Percentiles rank a stretch among this genome's conserved stretches.
phyloP scores from a whole-genome alignment of 2,329 filamentous ascomycete genomes.

The Rhinocladiella mackenziei region DNA sequence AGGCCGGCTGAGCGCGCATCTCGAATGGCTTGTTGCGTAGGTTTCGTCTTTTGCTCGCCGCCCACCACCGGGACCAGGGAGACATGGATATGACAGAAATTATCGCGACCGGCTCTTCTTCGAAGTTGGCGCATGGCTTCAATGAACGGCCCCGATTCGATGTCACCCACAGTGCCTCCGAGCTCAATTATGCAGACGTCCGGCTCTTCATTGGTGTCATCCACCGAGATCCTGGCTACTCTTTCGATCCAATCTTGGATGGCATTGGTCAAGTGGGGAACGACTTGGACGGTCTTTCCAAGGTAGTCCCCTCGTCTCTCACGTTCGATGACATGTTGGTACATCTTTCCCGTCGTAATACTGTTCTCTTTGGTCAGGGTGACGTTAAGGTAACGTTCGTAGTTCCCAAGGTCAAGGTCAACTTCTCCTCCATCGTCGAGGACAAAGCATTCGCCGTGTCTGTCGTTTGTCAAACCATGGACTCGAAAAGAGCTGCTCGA shows the following conservation, averaged over 20 bases:
- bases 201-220: conserved; percentile 74
- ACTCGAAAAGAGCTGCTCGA: conserved; percentile 7
- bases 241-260: conserved; percentile 91
- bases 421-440: conserved; percentile 76
- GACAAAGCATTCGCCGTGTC: conserved; percentile 87
- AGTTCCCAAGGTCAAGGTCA: conserved; percentile 71
- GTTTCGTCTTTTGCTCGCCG: conserved; percentile 91
- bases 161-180: conserved; percentile 60
- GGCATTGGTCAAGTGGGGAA: conserved; percentile 85
- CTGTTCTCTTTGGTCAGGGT: conserved; percentile 83
- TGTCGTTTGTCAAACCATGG: conserved; percentile 34
- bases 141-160: conserved; percentile 83
- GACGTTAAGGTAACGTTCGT: conserved; percentile 76
- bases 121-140: conserved; percentile 79
- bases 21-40: conserved; percentile 86
- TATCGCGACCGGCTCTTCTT: conserved; percentile 66
- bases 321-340: conserved; percentile 78
- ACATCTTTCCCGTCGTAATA: conserved; percentile 97
- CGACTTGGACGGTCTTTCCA: conserved; percentile 82
- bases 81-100: conserved; percentile 86
- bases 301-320: conserved; percentile 73
- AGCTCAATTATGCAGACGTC: conserved; percentile 87
- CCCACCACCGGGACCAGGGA: conserved; percentile 75
- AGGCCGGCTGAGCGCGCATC: conserved; percentile 77
- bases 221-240: conserved; percentile 79